These are phyloP conservation scores for Trichomonascaceae sp. DNA, from an alignment of 1,139 yeast species.

Conservation along the genomic window DNA sequence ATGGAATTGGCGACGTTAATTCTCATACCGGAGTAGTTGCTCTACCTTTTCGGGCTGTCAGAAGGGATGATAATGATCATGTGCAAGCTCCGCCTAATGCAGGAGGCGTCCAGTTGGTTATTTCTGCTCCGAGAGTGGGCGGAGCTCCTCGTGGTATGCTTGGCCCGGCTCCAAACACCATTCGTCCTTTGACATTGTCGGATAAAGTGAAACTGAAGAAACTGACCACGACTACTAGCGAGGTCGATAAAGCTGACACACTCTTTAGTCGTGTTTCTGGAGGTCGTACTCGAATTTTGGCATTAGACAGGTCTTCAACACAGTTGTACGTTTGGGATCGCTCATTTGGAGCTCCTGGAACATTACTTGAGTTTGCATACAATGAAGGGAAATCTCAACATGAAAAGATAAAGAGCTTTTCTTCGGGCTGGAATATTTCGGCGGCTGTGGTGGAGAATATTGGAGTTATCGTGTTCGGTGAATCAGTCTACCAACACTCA, in stretches of 20 bases:
- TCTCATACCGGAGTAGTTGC: neutral
- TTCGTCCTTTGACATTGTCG: neutral
- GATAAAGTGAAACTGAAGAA: constrained; percentile 2
- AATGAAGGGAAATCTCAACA: constrained; percentile 16
- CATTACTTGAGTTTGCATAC: constrained; percentile 39
- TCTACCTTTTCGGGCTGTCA: neutral
- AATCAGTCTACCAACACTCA: constrained; percentile 29
- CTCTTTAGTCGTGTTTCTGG: constrained; percentile 9
- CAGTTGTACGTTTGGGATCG: constrained; percentile 58
- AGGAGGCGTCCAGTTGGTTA: constrained; percentile 8
- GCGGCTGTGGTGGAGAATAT: constrained; percentile 45
- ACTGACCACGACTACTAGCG: neutral
- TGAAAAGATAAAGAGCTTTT: constrained; percentile 41
- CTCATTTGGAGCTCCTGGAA: constrained; percentile 36
- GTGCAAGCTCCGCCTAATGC: neutral
- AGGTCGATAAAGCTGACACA: neutral
- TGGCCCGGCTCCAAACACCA: neutral
- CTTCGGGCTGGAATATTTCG: constrained; percentile 67
- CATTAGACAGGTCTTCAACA: constrained; percentile 46
- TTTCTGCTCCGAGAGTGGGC: constrained; percentile 1
- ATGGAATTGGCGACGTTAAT: constrained; percentile 23
- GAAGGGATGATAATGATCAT: neutral
- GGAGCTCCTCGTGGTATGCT: neutral
- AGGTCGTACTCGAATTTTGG: constrained; percentile 66
- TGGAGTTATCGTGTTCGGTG: constrained; percentile 54